Percentiles rank a stretch among this genome's conserved stretches.
Evolutionary conservation across 2,329 filamentous ascomycete genomes (phyloP).

Genomic region (Hymenoscyphus scutula): DNA sequence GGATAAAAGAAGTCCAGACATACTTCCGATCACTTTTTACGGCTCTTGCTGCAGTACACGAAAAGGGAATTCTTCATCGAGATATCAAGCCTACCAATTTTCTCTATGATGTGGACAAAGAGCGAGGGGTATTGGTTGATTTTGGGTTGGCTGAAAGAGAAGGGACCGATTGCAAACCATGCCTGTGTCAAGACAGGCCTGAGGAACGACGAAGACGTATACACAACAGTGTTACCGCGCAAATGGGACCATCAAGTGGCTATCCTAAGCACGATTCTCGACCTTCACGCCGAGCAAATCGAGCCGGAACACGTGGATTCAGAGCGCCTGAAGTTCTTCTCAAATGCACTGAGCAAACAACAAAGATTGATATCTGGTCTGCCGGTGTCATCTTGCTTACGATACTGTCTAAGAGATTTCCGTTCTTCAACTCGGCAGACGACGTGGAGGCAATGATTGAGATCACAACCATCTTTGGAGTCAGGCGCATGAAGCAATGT

Average conservation of each 20-base stretch:
- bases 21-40: slow-evolving; percentile 89
- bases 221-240: slow-evolving; percentile 57
- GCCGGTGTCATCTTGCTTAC: slow-evolving; percentile 97
- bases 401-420: slow-evolving; percentile 85
- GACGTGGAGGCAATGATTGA: slow-evolving; percentile 98
- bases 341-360: slow-evolving; percentile 94
- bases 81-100: slow-evolving; percentile 99
- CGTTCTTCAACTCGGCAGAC: slow-evolving; percentile 98
- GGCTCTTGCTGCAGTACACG: slow-evolving; percentile 79
- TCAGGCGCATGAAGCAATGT: slow-evolving; percentile 76
- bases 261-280: slow-evolving; percentile 90
- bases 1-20: slow-evolving; percentile 77
- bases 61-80: slow-evolving; percentile 80
- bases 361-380: slow-evolving; percentile 95
- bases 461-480: slow-evolving; percentile 92
- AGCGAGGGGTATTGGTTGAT: slow-evolving; percentile 91
- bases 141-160: slow-evolving; percentile 93
- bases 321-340: slow-evolving; percentile 94
- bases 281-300: slow-evolving; percentile 84
- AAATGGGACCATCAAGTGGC: slow-evolving; percentile 54
- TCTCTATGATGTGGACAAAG: slow-evolving; percentile 78
- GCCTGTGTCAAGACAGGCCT: slow-evolving; percentile 70
- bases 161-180: slow-evolving; percentile 73
- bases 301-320: slow-evolving; percentile 92
- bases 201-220: slow-evolving; percentile 60